phyloP scores from a whole-genome alignment of 371 early-diverging fungal genomes.

The Mortierella sp. region DNA sequence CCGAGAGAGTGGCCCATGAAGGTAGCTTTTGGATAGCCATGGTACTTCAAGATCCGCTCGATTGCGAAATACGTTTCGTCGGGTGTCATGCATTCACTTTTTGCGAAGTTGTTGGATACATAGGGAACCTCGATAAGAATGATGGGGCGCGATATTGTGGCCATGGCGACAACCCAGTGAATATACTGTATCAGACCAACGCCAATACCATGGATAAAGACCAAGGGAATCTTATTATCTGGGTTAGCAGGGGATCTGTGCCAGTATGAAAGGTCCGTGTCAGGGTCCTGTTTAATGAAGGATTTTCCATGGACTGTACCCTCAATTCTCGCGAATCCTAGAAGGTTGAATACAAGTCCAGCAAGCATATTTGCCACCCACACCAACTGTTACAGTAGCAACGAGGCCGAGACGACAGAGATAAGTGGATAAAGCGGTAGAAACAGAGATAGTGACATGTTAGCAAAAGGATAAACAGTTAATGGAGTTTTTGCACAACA shows the following conservation, averaged over 20 bases:
- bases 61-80: slow-evolving; percentile 72
- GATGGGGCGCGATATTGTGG: slow-evolving; percentile 66
- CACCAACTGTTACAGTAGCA: slow-evolving; percentile 4
- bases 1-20: slow-evolving; percentile 81
- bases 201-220: slow-evolving; percentile 82
- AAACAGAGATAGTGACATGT: background rate
- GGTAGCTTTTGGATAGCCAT: slow-evolving; percentile 68
- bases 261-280: slow-evolving; percentile 64
- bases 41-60: slow-evolving; percentile 68
- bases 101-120: slow-evolving; percentile 73
- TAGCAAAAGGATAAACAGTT: background rate
- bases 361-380: slow-evolving; percentile 25
- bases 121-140: slow-evolving; percentile 78
- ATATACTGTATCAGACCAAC: slow-evolving; percentile 73
- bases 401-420: background rate
- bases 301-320: slow-evolving; percentile 61
- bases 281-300: slow-evolving; percentile 12
- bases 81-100: slow-evolving; percentile 67
- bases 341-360: slow-evolving; percentile 13
- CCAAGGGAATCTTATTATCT: slow-evolving; percentile 67
- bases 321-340: slow-evolving; percentile 33
- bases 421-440: background rate
- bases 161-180: slow-evolving; percentile 61
- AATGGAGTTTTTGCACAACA: background rate
- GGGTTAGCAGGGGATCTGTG: slow-evolving; percentile 50